These are phyloP conservation scores for Sporobolomyces pararoseus DNA, from an alignment of 768 basidiomycete species.

Conservation along the genomic window DNA sequence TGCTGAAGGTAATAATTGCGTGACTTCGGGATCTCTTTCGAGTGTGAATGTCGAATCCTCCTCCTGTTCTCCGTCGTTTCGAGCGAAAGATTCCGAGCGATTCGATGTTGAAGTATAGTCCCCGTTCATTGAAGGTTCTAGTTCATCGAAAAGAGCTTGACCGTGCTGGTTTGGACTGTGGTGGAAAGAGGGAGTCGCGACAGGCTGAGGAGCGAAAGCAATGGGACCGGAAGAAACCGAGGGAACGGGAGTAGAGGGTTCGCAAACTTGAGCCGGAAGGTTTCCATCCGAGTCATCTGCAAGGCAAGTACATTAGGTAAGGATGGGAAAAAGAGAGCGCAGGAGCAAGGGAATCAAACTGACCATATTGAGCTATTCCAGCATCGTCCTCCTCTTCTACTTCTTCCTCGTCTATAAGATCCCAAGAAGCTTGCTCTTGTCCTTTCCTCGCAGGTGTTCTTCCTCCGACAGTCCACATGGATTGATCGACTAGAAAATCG, in stretches of 20 bases:
- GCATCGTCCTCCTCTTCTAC: neutral
- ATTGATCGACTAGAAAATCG: constrained; percentile 19
- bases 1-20: no score
- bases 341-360: neutral
- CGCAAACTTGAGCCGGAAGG: neutral
- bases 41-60: neutral
- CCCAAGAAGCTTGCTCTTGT: neutral
- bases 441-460: neutral
- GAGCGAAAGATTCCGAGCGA: constrained; percentile 1
- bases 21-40: neutral
- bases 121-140: constrained; percentile 8
- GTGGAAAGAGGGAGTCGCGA: constrained; percentile 1
- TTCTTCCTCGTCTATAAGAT: neutral
- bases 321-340: neutral
- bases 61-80: no score
- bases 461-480: constrained; percentile 19
- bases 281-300: constrained; percentile 7
- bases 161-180: neutral
- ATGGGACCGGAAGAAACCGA: neutral
- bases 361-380: neutral
- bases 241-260: neutral
- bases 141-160: constrained; percentile 1
- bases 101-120: constrained; percentile 6
- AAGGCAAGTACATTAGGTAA: neutral
- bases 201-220: neutral